Conservation (phyloP, 257 asterid genomes). For the Apocynum venetum region DNA sequence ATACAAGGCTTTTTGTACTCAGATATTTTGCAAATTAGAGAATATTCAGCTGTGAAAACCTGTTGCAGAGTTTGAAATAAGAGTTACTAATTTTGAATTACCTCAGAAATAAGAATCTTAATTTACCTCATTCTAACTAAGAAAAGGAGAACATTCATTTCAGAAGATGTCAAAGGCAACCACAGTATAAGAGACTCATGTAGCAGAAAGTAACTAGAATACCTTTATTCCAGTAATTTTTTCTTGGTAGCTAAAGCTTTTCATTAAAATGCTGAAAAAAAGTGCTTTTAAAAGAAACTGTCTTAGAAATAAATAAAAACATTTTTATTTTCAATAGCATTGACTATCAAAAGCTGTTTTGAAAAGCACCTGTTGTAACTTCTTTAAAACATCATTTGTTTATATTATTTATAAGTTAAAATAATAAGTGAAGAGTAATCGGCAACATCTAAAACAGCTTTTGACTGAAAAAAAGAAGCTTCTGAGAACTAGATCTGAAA, state of each 20-base stretch:
- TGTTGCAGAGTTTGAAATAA: constrained; percentile 23
- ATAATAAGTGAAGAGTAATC: too few species aligned
- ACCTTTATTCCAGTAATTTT: background rate
- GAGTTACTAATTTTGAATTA: background rate
- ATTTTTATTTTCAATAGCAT: too few species aligned
- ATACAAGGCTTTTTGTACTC: constrained; percentile 91
- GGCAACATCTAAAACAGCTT: too few species aligned
- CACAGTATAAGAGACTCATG: background rate
- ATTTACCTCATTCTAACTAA: background rate
- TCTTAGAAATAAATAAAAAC: too few species aligned
- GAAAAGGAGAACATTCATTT: background rate
- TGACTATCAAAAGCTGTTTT: too few species aligned
- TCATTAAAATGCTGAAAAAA: too few species aligned
- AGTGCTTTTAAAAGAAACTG: too few species aligned
- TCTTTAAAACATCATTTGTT: too few species aligned
- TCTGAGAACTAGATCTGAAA: background rate
- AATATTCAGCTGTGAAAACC: constrained; percentile 92
- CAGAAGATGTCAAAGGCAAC: background rate
- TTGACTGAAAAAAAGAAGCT: too few species aligned
- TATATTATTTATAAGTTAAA: too few species aligned
- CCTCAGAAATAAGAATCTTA: constrained; percentile 2
- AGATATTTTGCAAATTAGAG: constrained; percentile 81
- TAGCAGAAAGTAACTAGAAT: background rate
- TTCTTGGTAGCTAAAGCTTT: too few species aligned
- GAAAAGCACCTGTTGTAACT: too few species aligned